Evolutionary conservation across 1,284 basidiomycete genomes (phyloP), one percentile per base, ranked within the genome.

Genomic region (Entoloma clypeatum): DNA sequence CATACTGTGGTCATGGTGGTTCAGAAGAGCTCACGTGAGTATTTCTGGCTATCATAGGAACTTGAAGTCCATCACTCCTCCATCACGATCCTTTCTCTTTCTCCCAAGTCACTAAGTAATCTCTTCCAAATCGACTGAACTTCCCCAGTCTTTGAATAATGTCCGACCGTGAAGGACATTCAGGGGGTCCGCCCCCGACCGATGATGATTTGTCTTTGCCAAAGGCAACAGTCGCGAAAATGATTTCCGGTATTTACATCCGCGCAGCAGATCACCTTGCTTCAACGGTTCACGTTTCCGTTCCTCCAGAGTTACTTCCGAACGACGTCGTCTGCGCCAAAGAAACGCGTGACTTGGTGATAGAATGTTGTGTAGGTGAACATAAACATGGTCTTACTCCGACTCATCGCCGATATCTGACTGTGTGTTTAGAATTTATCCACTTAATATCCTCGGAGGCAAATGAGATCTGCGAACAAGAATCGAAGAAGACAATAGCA

Each of bases 401-500:
- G 23, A 25, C 22, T 35, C 34, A 18, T 38, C n/a, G 28, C 36
- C 36, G 31, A 49, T 44, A 41, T 44, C 47, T 34, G 9, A 39
- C 36, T 26, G 4, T 8, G 18, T 17, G 34, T 32, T 5, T 57
- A 97, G 95, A 99, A 73, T 99, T 98, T 67, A 95, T 99, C 54
- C 92, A 97, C 60, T 70, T 99, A 60, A 87, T 99, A 59, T 96
- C 96, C 10, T 94, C 94, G 5, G 93, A 98, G 64, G 89, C 94
- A 39, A 99, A 99, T 65, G 92, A 97, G 53, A 92, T 97, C 45
- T 99, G 96, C 63, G 96, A 99, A 59, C 86, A 91, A 61, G 92
- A 94, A 57, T 87, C 89, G n/a, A 98, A 98, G 72, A 99, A 99
- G 73, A 99, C 95, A 0, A 99, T 99, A 54, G 91, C 93, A 3